These are phyloP conservation scores for Ophiostoma triangulosporum DNA, from an alignment of 2,329 filamentous ascomycete species.

Conservation along the genomic window DNA sequence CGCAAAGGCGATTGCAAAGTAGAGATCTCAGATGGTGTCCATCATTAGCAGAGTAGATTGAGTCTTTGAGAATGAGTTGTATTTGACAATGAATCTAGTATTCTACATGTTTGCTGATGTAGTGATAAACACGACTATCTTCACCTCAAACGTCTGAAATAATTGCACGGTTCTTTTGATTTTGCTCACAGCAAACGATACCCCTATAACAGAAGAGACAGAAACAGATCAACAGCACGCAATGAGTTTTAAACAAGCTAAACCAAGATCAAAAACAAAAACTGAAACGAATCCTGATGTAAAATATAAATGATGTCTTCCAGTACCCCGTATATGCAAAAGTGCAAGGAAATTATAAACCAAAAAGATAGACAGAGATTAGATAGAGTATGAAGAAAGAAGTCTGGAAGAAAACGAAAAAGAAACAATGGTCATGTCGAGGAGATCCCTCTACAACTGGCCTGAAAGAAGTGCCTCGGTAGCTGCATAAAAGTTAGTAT, in stretches of 20 bases:
- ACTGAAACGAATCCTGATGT: not conserved
- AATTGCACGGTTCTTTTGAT: not conserved
- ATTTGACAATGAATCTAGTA: no score
- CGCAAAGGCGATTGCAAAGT: conserved; percentile 20
- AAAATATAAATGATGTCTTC: conserved; percentile 2
- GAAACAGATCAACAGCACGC: not conserved
- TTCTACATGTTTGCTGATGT: no score
- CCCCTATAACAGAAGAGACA: not conserved
- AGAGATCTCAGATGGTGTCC: not conserved
- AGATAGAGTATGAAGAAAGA: conserved; percentile 4
- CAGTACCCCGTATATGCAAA: conserved; percentile 10
- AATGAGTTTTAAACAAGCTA: not conserved
- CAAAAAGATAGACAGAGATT: not conserved
- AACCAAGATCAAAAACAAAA: not conserved
- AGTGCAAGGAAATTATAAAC: not conserved
- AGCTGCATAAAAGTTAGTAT: conserved; percentile 28
- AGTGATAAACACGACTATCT: no score
- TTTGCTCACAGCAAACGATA: not conserved
- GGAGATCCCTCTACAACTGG: conserved; percentile 41
- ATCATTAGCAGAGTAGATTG: no score
- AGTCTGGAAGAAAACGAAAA: not conserved
- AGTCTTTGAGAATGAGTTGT: no score
- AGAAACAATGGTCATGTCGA: not conserved
- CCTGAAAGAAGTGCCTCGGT: conserved; percentile 70
- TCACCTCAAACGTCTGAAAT: no score